A percentile compares a stretch with the other conserved stretches of the same genome.
phyloP scores from a whole-genome alignment of 495 filamentous ascomycete genomes.

The Neurospora intermedia region DNA sequence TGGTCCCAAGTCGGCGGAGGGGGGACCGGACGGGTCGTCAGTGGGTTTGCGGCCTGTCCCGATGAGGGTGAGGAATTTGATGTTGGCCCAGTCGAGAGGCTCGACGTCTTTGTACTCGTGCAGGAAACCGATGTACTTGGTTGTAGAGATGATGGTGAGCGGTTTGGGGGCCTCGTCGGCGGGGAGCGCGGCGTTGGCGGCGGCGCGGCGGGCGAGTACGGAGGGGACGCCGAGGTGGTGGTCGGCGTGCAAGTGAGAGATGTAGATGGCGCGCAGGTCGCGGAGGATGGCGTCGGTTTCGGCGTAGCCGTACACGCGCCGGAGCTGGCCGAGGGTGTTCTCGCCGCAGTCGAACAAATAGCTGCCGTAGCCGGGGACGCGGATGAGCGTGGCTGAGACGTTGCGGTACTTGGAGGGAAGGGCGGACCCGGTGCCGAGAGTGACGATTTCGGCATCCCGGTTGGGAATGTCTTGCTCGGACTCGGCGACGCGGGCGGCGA shows the following conservation, averaged over 20 bases:
- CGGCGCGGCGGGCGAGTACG: constrained; percentile 64
- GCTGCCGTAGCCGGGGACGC: constrained; percentile 72
- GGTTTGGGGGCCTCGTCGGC: constrained; percentile 30
- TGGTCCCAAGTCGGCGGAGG: neutral
- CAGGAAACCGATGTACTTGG: constrained; percentile 59
- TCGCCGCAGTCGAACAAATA: constrained; percentile 90
- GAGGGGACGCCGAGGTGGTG: constrained; percentile 80
- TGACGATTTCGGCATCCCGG: constrained; percentile 67
- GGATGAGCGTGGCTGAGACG: constrained; percentile 76
- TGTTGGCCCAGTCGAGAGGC: constrained; percentile 47
- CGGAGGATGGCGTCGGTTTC: constrained; percentile 58
- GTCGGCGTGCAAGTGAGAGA: constrained; percentile 92
- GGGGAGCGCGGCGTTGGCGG: constrained; percentile 1
- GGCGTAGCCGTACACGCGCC: constrained; percentile 52
- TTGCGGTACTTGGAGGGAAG: constrained; percentile 88
- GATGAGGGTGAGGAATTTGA: constrained; percentile 31
- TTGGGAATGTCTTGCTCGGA: constrained; percentile 49
- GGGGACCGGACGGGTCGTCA: neutral
- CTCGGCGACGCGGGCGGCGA: constrained; percentile 27
- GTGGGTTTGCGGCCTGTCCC: constrained; percentile 2
- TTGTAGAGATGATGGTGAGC: constrained; percentile 11
- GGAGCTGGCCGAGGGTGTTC: constrained; percentile 84
- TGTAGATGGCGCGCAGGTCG: constrained; percentile 80
- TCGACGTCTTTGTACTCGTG: constrained; percentile 69
- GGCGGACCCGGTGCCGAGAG: constrained; percentile 84